phyloP scores from a whole-genome alignment of 768 basidiomycete species.

The Calocybe cyanea region DNA sequence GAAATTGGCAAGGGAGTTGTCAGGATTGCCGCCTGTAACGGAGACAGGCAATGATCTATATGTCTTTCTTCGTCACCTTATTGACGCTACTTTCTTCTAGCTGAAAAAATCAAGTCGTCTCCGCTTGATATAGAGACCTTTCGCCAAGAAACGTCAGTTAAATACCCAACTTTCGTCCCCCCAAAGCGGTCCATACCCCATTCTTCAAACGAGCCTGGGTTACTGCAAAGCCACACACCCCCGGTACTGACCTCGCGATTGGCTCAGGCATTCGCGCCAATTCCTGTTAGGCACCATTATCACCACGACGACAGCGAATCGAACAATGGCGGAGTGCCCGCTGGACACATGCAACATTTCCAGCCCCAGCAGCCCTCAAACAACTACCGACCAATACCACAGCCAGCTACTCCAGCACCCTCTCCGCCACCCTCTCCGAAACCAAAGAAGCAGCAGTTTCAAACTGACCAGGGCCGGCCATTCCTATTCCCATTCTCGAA shows the following conservation, averaged over 20 bases:
- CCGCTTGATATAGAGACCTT: constrained; percentile 90
- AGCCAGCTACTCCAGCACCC: constrained; percentile 87
- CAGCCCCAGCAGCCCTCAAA: constrained; percentile 27
- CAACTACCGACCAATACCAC: constrained; percentile 44
- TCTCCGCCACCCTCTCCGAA: constrained; percentile 81
- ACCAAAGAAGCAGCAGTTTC: constrained; percentile 97
- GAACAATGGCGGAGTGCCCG: constrained; percentile 37
- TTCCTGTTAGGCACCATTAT: constrained; percentile 92
- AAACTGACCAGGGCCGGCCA: constrained; percentile 91
- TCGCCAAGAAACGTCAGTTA: constrained; percentile 85
- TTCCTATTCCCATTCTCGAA: constrained; percentile 95
- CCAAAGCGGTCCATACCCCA: constrained; percentile 39
- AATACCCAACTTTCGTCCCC: constrained; percentile 91
- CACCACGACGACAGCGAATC: constrained; percentile 74
- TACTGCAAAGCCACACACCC: constrained; percentile 29
- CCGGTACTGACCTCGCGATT: constrained; percentile 56
- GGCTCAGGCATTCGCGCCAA: constrained; percentile 88
- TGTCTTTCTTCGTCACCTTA: background rate
- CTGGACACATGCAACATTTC: constrained; percentile 31
- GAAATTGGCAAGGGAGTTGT: constrained; percentile 79
- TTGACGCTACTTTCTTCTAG: constrained; percentile 25
- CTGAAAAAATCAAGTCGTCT: constrained; percentile 77
- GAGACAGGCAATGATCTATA: constrained; percentile 29
- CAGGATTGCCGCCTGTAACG: constrained; percentile 64
- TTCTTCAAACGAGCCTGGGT: constrained; percentile 29